Percentiles rank a stretch among this genome's conserved stretches.
Evolutionary conservation across 441 rosid genomes (phyloP).

Genomic region (Iberis amara): DNA sequence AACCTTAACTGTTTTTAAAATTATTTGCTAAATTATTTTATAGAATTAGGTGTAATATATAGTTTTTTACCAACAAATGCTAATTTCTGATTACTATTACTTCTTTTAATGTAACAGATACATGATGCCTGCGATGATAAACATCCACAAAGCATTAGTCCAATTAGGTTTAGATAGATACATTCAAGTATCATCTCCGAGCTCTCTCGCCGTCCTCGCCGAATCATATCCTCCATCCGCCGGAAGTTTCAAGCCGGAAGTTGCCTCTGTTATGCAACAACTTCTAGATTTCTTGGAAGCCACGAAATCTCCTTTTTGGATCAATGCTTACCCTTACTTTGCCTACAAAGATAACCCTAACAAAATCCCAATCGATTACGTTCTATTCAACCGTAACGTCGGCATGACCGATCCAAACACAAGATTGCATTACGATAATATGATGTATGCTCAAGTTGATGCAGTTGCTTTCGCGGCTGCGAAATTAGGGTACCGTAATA

Average conservation of each 20-base stretch:
- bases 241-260: slow-evolving; percentile 47
- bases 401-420: slow-evolving; percentile 66
- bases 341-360: slow-evolving; percentile 61
- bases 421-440: slow-evolving; percentile 58
- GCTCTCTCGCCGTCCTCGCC: slow-evolving; percentile 45
- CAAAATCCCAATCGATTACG: slow-evolving; percentile 53
- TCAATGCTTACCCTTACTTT: slow-evolving; percentile 68
- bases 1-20: too few relatives aligned
- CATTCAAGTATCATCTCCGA: slow-evolving; percentile 57
- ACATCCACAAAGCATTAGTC: slow-evolving; percentile 53
- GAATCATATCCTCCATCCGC: slow-evolving; percentile 69
- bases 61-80: too few relatives aligned
- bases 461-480: slow-evolving; percentile 51
- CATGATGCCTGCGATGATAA: slow-evolving; percentile 55
- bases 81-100: too few relatives aligned
- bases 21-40: too few relatives aligned
- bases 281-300: slow-evolving; percentile 37
- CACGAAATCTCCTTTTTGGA: slow-evolving; percentile 58
- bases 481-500: slow-evolving; percentile 44
- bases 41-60: too few relatives aligned
- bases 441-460: slow-evolving; percentile 65
- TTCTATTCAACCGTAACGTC: slow-evolving; percentile 47
- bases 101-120: slow-evolving; percentile 15
- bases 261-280: slow-evolving; percentile 42
- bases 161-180: slow-evolving; percentile 51